Evolutionary conservation across 225 moss, liverwort and hornwort genomes (phyloP), one percentile per base, ranked within the genome.

Genomic region (Marchantia paleacea): DNA sequence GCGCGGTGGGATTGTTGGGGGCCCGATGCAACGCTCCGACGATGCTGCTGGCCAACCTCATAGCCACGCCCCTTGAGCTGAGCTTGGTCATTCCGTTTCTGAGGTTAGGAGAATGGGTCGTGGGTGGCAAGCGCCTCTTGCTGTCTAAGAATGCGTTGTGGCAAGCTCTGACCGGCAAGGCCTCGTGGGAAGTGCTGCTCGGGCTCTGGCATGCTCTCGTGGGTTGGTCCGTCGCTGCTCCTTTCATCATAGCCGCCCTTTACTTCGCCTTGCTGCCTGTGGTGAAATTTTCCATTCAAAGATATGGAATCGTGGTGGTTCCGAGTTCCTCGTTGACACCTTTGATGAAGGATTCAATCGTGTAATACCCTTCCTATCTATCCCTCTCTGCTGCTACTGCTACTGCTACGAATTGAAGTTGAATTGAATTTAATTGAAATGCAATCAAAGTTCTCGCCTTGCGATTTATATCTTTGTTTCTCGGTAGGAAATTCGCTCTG

Each of bases 41-140:
- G 25, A 81, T 96, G 62, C 84, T 96, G 85, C 79, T 94, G 69
- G 84, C 89, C 52, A 96, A 96, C 62, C 75, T 96, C 52, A 52
- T 96, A 26, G 94, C 94, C 31, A 96, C 92, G 64, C 96, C 96
- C 0, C 80, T 96, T 39, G 94, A 96, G 81, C 91, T 96, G 52
- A 87, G 84, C 78, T 79, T 96, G 84, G 91, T 94, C 83, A 84
- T 96, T 51, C 96, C 96, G 0, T 94, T 94, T 51, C 82, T 96
- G 51, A 88, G 96, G 68, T 83, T 94, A 11, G 96, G 96, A 69
- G 96, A 96, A 82, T 60, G 69, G 77, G 83, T 96, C 63, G 85
- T 92, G 0, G 89, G 91, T 24, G 90, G 91, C 50, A 83, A 73
- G 55, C 53, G 85, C 19, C 85, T 92, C 28, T 77, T 80, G 12